Evolutionary conservation across 2,329 filamentous ascomycete genomes (phyloP).

Genomic region (Alternaria rosae): DNA sequence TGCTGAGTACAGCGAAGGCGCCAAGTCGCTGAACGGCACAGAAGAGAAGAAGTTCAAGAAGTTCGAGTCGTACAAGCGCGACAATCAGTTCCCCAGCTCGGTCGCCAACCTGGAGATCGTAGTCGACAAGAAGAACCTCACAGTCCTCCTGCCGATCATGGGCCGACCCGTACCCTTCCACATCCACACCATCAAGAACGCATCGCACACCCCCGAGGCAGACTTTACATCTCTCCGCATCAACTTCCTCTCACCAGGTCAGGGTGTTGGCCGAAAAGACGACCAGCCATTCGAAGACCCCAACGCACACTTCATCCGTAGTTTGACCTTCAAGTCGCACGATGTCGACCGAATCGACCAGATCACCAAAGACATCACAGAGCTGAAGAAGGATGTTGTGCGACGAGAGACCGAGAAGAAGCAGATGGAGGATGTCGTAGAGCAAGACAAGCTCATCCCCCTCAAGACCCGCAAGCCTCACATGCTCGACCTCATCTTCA

Average conservation of each 20-base stretch:
- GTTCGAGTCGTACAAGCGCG: constrained; percentile 98
- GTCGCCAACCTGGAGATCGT: constrained; percentile 88
- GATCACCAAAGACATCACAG: constrained; percentile 90
- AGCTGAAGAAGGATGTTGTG: constrained; percentile 90
- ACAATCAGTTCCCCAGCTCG: constrained; percentile 86
- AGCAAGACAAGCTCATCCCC: constrained; percentile 96
- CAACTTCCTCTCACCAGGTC: constrained; percentile 96
- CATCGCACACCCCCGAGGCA: constrained; percentile 95
- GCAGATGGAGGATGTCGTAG: constrained; percentile 98
- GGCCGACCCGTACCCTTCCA: constrained; percentile 97
- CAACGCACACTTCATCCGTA: constrained; percentile 92
- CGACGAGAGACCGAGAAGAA: constrained; percentile 99
- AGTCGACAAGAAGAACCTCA: constrained; percentile 88
- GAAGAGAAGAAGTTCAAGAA: constrained; percentile 98
- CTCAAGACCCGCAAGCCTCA: constrained; percentile 92
- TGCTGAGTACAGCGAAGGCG: constrained; percentile 84
- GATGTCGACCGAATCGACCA: constrained; percentile 89
- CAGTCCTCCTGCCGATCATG: constrained; percentile 95
- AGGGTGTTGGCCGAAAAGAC: constrained; percentile 96
- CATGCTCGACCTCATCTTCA: constrained; percentile 91
- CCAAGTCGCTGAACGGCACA: constrained; percentile 83
- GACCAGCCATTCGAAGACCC: constrained; percentile 98
- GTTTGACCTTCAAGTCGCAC: constrained; percentile 91
- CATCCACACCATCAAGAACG: constrained; percentile 98
- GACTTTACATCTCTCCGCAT: constrained; percentile 94